These are phyloP conservation scores for Pecoramyces ruminantium DNA, from an alignment of 192 early-diverging fungal species.

Conservation along the genomic window DNA sequence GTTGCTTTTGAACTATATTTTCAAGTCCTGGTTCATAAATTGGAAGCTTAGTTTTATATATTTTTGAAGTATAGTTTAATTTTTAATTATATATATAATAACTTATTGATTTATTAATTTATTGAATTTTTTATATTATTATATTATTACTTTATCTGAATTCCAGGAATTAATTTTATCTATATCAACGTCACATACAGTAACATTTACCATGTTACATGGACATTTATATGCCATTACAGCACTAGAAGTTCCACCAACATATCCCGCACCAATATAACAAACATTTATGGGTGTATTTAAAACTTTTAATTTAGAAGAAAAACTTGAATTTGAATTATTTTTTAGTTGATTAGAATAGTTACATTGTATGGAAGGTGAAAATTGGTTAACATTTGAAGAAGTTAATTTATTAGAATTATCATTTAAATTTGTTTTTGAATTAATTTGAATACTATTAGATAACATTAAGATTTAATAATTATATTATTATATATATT, in stretches of 20 bases:
- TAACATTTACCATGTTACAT: constrained; percentile 23
- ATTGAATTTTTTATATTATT: too few species aligned
- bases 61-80: too few species aligned
- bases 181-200: constrained; percentile 71
- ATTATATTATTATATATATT: too few species aligned
- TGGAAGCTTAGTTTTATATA: constrained; percentile 29
- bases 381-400: background rate
- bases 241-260: background rate
- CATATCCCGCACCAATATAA: background rate
- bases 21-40: constrained; percentile 88
- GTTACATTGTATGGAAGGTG: too few species aligned
- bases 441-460: too few species aligned
- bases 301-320: background rate
- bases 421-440: too few species aligned
- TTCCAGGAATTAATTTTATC: constrained; percentile 80
- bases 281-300: background rate
- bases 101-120: too few species aligned
- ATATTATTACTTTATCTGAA: constrained; percentile 21
- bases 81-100: too few species aligned
- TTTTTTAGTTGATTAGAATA: background rate
- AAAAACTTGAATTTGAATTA: background rate
- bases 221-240: background rate
- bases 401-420: too few species aligned
- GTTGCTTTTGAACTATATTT: constrained; percentile 52
- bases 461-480: too few species aligned